These are phyloP conservation scores for Xylaria sp. DNA, from an alignment of 2,329 filamentous ascomycete species.

Conservation along the genomic window DNA sequence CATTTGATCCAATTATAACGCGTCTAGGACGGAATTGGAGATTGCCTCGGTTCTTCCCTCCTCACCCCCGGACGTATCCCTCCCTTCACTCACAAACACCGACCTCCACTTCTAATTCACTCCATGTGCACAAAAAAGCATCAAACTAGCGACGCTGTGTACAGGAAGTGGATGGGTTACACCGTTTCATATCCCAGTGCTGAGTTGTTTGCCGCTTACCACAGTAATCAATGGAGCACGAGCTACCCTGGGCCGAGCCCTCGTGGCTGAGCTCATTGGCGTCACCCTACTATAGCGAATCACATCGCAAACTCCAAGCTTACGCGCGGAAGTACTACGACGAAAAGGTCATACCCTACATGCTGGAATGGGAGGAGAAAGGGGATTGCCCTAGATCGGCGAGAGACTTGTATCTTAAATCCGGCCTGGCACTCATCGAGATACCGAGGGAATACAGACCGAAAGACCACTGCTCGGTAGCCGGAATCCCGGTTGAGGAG, in stretches of 20 bases:
- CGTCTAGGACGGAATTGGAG: conserved; percentile 1
- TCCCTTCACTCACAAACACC: not conserved
- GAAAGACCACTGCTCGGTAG: conserved; percentile 54
- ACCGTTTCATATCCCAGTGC: not conserved
- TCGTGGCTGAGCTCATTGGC: conserved; percentile 41
- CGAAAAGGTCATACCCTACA: conserved; percentile 64
- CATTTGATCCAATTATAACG: conserved; percentile 6
- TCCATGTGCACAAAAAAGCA: not conserved
- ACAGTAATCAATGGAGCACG: conserved; percentile 34
- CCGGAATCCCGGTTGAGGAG: conserved; percentile 51
- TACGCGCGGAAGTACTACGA: conserved; percentile 69
- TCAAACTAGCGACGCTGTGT: not conserved
- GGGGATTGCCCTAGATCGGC: conserved; percentile 59
- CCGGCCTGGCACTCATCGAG: conserved; percentile 50
- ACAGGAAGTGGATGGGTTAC: not conserved
- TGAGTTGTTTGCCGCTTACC: not conserved
- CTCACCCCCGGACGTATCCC: not conserved
- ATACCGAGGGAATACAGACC: conserved; percentile 53
- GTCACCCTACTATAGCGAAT: conserved; percentile 69
- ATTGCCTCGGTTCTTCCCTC: conserved; percentile 17
- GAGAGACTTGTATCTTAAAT: conserved; percentile 49
- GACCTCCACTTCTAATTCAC: not conserved
- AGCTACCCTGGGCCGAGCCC: conserved; percentile 44
- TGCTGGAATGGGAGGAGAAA: conserved; percentile 70
- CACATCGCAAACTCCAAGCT: conserved; percentile 66